Evolutionary conservation across 768 basidiomycete genomes (phyloP), one percentile per base, ranked within the genome.

Genomic region (Leccinum ochraceum): DNA sequence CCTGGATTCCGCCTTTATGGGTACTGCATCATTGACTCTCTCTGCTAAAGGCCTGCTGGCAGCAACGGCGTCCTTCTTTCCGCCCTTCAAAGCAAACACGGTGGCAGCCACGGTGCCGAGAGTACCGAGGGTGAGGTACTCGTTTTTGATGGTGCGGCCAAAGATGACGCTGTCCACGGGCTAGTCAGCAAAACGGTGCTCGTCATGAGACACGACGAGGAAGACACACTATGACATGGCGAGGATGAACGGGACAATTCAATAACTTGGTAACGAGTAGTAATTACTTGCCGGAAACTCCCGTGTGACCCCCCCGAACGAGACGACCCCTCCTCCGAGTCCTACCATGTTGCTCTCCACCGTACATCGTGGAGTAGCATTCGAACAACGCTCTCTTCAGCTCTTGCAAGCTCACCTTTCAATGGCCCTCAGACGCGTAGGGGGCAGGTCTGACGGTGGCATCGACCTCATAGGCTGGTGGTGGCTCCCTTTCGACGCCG

Each of bases 401-500:
- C 67, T 92, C 6, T 80, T 94, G 5, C 83, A 85, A 39, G 71
- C 81, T 3, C 73, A 84, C 51, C 76, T 95, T 53, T 91, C 89
- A 37, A 97, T 96, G 94, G 81, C 86, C 2, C 80, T 95, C 4
- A 79, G 75, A 51, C 84, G 86, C 54, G 86, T 95, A 16, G 94
- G 94, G 4, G 93, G 94, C n/a, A 86, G 81, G 67, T 81, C 85
- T n/a, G 95, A 96, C 71, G 93, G 94, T 5, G 95, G 95, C 0
- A 78, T 97, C 48, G 95, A 97, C 74, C 79, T 96, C 22, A 71
- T 88, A 56, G 95, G 95, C 16, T 95, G 93, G 92, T 96, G 95
- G 95, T 94, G 88, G 88, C 76, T 96, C 4, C 94, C 90, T 28
- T 52, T 64, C 37, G 54, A 63, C 7, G 53, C 50, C 6, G 57